A percentile compares a stretch with the other conserved stretches of the same genome.
These are phyloP conservation scores for Oryza nivara DNA, from an alignment of 176 grass and related monocot species.

Conservation along the genomic window DNA sequence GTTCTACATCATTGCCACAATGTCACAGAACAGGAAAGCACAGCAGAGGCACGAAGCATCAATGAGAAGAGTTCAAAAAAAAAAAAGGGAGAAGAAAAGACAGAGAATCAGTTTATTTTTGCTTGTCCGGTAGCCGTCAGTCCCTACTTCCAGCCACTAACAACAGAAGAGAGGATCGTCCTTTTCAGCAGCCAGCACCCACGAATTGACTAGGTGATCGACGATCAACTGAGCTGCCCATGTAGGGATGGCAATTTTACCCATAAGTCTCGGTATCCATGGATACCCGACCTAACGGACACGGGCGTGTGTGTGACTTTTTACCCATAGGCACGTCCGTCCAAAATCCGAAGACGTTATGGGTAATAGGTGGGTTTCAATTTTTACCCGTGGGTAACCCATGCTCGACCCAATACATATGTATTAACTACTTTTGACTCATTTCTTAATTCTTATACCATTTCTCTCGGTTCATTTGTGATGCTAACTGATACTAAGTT, in stretches of 20 bases:
- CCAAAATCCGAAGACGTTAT: too few species aligned
- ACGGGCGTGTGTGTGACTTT: too few species aligned
- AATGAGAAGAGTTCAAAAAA: not conserved
- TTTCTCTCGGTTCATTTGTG: too few species aligned
- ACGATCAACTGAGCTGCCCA: not conserved
- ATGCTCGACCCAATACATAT: too few species aligned
- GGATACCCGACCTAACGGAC: too few species aligned
- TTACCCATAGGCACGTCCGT: too few species aligned
- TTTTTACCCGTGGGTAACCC: too few species aligned
- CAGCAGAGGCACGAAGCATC: conserved; percentile 21
- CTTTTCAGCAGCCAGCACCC: not conserved
- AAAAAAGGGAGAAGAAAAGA: not conserved
- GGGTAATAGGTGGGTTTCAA: too few species aligned
- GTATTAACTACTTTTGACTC: too few species aligned
- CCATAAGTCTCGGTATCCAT: too few species aligned
- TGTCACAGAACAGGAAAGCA: not conserved
- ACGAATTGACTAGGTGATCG: not conserved
- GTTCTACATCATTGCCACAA: not conserved
- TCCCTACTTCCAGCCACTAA: not conserved
- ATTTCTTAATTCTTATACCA: too few species aligned
- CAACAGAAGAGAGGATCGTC: not conserved
- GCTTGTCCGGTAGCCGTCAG: conserved; percentile 23
- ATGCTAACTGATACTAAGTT: too few species aligned
- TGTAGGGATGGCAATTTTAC: not conserved
- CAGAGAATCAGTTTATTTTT: conserved; percentile 15